Base-by-base conservation (phyloP, 805 yeast genomes). In the Metahyphopichia silvanorum region DNA sequence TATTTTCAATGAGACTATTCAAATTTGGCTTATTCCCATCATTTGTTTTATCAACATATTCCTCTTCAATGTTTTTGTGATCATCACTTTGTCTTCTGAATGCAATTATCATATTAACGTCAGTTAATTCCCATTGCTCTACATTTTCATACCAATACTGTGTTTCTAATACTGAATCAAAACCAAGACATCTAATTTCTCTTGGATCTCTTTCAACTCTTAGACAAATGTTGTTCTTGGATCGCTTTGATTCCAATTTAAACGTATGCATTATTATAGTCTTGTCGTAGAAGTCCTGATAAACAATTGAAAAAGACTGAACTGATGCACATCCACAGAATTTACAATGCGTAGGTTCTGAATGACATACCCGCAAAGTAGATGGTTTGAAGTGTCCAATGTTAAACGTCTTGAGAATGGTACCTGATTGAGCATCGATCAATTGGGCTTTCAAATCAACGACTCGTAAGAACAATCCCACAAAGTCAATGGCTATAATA, bases 201-300 rank as follows among this genome's bases (percentile, higher is more conserved):
- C 95, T 74, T 2, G 91, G 86, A 57, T 87, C 96, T 73, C 96
- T 82, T 57, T 87, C 96, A 24, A 85, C 94, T 57, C 96, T 76
- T 34, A 87, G 59, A 55, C 96, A 87, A 25, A 87, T 87, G 44
- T 76, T 81, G 35, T 77, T 82, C 48, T 84, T 83, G 7, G 94
- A 87, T 36, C 80, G 69, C 49, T 82, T 83, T 21, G 42, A 45
- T 38, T 80, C 85, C 28, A 81, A 76, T 27, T 75, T 75, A 47
- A 77, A 81, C 0, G 93, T 81, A 47, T 86, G 95, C 62, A 85
- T 62, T 5, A 82, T 77, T 32, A 85, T 55, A 6, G 77, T 72
- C 4, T 69, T 70, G 3, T 69, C 63, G 36, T 76, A 81, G 16
- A 55, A 50, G 40, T 80, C 83, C 15, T 81, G 78, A 55, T 87